These are phyloP conservation scores for Leccinum fallax DNA, from an alignment of 1,284 basidiomycete species.

Conservation along the genomic window DNA sequence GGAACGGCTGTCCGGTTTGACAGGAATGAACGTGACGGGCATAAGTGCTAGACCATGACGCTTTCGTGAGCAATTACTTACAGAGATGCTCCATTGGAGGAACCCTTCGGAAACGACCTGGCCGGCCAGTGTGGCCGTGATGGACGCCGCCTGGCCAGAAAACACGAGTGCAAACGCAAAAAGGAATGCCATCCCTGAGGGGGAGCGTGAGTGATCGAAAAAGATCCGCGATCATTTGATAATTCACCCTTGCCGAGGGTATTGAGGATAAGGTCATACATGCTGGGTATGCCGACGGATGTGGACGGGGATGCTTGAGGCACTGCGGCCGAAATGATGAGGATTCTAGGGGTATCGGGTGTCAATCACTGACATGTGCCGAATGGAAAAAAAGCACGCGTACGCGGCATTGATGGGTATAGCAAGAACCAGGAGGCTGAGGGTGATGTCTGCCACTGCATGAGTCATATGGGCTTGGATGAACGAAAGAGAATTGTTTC, in stretches of 20 bases:
- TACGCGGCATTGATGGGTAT: conserved; percentile 72
- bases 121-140: conserved; percentile 83
- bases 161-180: conserved; percentile 80
- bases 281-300: conserved; percentile 67
- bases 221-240: not conserved
- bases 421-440: conserved; percentile 63
- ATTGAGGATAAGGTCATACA: conserved; percentile 60
- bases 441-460: conserved; percentile 56
- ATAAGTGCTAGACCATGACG: not conserved
- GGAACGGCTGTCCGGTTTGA: conserved; percentile 51
- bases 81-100: conserved; percentile 77
- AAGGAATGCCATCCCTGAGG: conserved; percentile 64
- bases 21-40: not conserved
- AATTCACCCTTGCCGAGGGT: conserved; percentile 61
- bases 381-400: conserved; percentile 12
- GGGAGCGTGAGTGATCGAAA: not conserved
- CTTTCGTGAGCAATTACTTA: conserved; percentile 36
- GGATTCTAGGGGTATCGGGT: conserved; percentile 42
- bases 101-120: conserved; percentile 87
- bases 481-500: conserved; percentile 60
- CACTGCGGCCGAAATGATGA: conserved; percentile 57
- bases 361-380: not conserved
- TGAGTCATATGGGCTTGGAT: conserved; percentile 66
- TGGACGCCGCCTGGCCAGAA: conserved; percentile 79
- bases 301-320: conserved; percentile 47